phyloP scores from a whole-genome alignment of 2,329 filamentous ascomycete species.

The Sporothrix mexicana region DNA sequence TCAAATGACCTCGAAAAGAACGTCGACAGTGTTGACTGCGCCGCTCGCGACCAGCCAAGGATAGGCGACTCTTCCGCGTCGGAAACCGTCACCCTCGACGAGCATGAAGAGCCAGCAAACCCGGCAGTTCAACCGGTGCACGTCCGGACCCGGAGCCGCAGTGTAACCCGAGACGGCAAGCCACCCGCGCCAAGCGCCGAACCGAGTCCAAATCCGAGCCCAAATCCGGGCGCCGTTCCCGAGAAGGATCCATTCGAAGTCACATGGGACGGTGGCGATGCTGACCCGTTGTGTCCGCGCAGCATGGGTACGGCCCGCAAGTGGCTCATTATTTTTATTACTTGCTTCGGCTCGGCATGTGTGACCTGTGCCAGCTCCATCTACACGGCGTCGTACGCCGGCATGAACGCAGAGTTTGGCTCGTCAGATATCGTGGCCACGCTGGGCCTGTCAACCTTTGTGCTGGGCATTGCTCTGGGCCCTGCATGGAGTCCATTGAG shows the following conservation, averaged over 20 bases:
- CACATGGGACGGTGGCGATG: slow-evolving; percentile 71
- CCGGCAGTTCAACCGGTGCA: neutral
- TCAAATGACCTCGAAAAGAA: slow-evolving; percentile 1
- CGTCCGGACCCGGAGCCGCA: slow-evolving; percentile 15
- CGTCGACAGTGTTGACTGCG: neutral
- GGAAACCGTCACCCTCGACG: slow-evolving; percentile 19
- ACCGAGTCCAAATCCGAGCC: no score
- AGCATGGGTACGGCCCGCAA: slow-evolving; percentile 70
- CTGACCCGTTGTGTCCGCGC: slow-evolving; percentile 75
- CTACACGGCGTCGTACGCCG: slow-evolving; percentile 81
- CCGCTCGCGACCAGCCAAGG: neutral
- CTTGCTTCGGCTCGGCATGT: slow-evolving; percentile 76
- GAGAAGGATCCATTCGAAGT: slow-evolving; percentile 67
- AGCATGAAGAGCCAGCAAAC: slow-evolving; percentile 11
- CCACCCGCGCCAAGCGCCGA: slow-evolving; percentile 12
- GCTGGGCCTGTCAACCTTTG: slow-evolving; percentile 80
- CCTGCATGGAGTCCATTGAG: slow-evolving; percentile 69
- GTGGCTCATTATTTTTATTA: slow-evolving; percentile 79
- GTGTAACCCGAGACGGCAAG: slow-evolving; percentile 21
- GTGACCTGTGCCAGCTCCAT: slow-evolving; percentile 81
- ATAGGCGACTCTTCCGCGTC: slow-evolving; percentile 14
- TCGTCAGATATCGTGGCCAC: slow-evolving; percentile 75
- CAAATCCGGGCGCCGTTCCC: neutral
- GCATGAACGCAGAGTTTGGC: slow-evolving; percentile 77
- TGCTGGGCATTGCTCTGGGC: slow-evolving; percentile 72